Base-by-base conservation (phyloP, 768 basidiomycete genomes). In the Mycena leptocephala region DNA sequence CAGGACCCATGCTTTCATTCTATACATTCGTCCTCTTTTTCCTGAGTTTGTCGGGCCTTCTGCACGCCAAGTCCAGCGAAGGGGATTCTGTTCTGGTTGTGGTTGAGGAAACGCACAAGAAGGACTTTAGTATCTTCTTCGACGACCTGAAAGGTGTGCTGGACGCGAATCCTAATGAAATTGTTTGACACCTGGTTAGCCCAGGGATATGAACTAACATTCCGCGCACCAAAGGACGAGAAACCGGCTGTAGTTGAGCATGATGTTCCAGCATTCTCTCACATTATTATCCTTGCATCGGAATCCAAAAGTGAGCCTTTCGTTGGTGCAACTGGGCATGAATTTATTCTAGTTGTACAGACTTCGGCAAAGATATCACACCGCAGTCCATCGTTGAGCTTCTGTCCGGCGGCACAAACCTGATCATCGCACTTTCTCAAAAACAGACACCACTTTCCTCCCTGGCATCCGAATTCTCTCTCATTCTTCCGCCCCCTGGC, bases 391-490 rank as follows among this genome's bases (percentile, higher is more conserved):
- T 99, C 32, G 91, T 97, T 46, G 83, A 89, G 30, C 91, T 97
- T 64, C 87, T 96, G 35, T 87, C 92, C 32, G 89, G 90, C 75
- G 89, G 92, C 75, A 93, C 95, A 70, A 98, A 99, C 87, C 87
- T 99, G 70, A 91, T 99, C 78, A 86, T 98, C 79, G 92, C 94
- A 3, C 90, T 98, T 74, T 94, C 95, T 2, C 87, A 94, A 79
- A 93, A 91, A 86, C 91, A 94, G 85, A 93, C 93, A 3, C 87
- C 95, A 51, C 87, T 97, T 13, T 89, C 92, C 16, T 91, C 94
- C 16, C 91, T 98, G 69, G 96, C 97, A 0, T 84, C 96, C 62
- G 98, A 99, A 87, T 99, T 99, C 88, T 95, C 95, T 43, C 89
- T 99, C 70, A 91, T 96, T 66, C 93, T 96, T 30, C 95, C 95